Evolutionary conservation across 306 rosid genomes (phyloP), one percentile per base, ranked within the genome.

Genomic region (Vigna unguiculata): DNA sequence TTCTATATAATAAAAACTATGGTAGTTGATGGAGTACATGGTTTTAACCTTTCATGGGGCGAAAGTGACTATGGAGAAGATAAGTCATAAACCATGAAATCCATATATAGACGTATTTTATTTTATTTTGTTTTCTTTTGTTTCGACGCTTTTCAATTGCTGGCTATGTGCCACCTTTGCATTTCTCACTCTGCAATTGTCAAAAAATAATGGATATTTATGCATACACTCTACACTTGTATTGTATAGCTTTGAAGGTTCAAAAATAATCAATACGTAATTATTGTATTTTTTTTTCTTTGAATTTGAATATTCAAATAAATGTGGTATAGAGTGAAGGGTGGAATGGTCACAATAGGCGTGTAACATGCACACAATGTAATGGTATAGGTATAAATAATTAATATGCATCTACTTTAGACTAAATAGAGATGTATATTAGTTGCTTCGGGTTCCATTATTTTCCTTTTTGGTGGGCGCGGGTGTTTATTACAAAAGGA

Each of bases 31-130:
- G 24, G 17, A 45, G 38, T 40, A 40, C 13, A 60, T 75, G 69
- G 40, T 60, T 75, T 60, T 25, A 7, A 24, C 12, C 20, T 61
- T 69, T 52, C 78, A 82, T 7, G 41, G 72, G 55, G 72, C 55
- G 36, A 22, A 38, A 13, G 54, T 21, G 10, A 40, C 3, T 9
- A 12, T 38, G 36, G 53, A 21, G 53, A 41, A 65, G 70, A 64
- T 40, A 11, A 64, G 51, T 21, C 36, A 40, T 2, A 43, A 41
- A 21, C 20, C 12, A 65, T 66, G n/a, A 41, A 20, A 41, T 20
- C 1, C 19, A 66, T 12, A 64, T 0, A 12, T 0, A 1, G 9
- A 32, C 38, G 0, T 32, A 4, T 32, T 32, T 32, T 32, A 4
- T 32, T 32, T 28, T 28, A 28, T 2, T 28, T 28, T 64, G 5